Evolutionary conservation across 208 protist genomes (phyloP), one percentile per base, ranked within the genome.

Genomic region (Leishmania aethiopica): DNA sequence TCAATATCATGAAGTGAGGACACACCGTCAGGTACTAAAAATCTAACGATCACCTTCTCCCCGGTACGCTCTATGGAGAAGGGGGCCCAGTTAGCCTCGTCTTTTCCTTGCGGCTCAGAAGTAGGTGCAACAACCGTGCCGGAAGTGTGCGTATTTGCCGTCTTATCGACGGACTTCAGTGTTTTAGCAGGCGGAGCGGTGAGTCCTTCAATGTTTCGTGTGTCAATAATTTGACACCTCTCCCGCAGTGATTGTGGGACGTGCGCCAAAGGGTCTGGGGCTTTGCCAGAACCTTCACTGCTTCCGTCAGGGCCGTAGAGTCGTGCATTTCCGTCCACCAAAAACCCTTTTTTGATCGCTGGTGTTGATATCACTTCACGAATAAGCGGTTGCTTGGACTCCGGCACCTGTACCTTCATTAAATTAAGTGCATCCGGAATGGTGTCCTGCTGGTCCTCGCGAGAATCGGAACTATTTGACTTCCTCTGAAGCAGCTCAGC

Each of bases 151-250:
- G 35, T 4, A 7, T 55, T 74, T 53, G 42, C 8, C 17, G n/a
- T 19, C 28, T 45, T 74, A 53, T 35, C 47, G 11, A 53, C 70
- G 13, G 45, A 53, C 42, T 74, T 74, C 11, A 22, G 28, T 74
- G 70, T 74, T 74, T 74, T 28, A 28, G 45, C 10, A 51, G 70
- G 42, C 3, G 51, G 2, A 74, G 5, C 25, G 32, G 40, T 67
- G 19, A 55, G 25, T 59, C 70, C 32, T 7, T n/a, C 72, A 70
- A 86, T 37, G 49, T 88, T 59, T 37, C 90, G 81, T 2, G 87
- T 93, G 79, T 97, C 93, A 55, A 97, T 86, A 66, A 97, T 89
- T 71, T 93, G 87, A 85, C 94, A 97, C 49, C 84, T 93, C 11
- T 89, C 92, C 17, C 92, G 82, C 67, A 97, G 82, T 10, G 87